phyloP scores from a whole-genome alignment of 2,329 filamentous ascomycete species.

The Monosporascus ibericus region DNA sequence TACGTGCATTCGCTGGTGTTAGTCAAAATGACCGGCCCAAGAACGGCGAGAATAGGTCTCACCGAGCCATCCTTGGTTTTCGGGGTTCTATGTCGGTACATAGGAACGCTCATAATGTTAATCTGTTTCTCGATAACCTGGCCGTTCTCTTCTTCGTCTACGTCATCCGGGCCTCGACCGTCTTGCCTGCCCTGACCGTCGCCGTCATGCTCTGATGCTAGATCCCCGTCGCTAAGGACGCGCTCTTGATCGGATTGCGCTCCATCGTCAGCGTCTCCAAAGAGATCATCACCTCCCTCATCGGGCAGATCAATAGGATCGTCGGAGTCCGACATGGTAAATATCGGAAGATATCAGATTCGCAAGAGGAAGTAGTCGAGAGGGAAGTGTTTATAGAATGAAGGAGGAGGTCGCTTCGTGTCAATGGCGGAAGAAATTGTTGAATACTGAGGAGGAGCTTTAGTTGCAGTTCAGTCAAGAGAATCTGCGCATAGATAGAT shows the following conservation, averaged over 20 bases:
- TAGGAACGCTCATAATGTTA: conserved; percentile 55
- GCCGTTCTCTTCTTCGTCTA: conserved; percentile 39
- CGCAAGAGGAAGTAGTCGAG: too few relatives aligned
- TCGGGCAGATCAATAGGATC: conserved; percentile 45
- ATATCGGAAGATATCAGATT: neutral
- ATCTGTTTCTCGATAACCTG: conserved; percentile 40
- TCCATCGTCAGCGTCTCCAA: conserved; percentile 54
- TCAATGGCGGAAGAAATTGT: neutral
- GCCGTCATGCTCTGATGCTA: conserved; percentile 45
- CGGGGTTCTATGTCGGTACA: conserved; percentile 65
- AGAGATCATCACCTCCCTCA: conserved; percentile 55
- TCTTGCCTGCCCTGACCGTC: conserved; percentile 31
- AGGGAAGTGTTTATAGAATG: too few relatives aligned
- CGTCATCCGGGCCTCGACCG: conserved; percentile 16
- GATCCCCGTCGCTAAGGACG: conserved; percentile 56
- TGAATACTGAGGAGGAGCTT: too few relatives aligned
- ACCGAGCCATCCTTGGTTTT: conserved; percentile 67
- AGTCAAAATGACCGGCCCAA: neutral
- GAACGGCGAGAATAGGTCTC: conserved; percentile 20
- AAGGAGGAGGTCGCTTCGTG: neutral
- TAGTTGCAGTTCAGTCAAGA: too few relatives aligned
- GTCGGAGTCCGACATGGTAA: conserved; percentile 51
- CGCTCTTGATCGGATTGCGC: conserved; percentile 57
- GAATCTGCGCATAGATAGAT: too few relatives aligned
- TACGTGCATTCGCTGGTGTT: conserved; percentile 27